Percentiles rank a stretch among this genome's conserved stretches.
phyloP scores from a whole-genome alignment of 805 yeast species.

The Wickerhamiella kurtzmanii region DNA sequence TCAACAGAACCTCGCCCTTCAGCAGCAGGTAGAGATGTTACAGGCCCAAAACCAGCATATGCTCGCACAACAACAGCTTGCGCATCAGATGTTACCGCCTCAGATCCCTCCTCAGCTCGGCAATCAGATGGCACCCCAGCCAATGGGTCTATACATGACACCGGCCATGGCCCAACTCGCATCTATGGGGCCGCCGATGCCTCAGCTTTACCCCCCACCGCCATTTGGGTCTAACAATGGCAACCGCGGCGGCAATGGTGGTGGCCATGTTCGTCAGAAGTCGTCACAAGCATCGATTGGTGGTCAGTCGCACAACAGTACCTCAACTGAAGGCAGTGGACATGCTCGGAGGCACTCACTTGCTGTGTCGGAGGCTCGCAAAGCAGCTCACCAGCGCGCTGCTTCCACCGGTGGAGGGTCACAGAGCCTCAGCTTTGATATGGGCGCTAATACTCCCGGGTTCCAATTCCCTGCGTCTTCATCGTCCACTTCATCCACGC shows the following conservation, averaged over 20 bases:
- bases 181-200: slow-evolving; percentile 1
- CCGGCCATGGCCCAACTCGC: neutral
- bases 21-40: slow-evolving; percentile 81
- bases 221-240: slow-evolving; percentile 6
- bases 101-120: slow-evolving; percentile 8
- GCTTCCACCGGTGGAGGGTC: slow-evolving; percentile 1
- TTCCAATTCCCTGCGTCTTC: slow-evolving; percentile 45
- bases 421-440: neutral
- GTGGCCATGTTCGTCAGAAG: neutral
- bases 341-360: slow-evolving; percentile 86
- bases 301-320: slow-evolving; percentile 1
- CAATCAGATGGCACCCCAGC: neutral
- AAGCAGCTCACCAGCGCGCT: slow-evolving; percentile 88
- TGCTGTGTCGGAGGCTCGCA: slow-evolving; percentile 83
- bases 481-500: neutral
- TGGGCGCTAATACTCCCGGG: neutral
- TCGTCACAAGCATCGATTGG: slow-evolving; percentile 1
- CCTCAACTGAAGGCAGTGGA: slow-evolving; percentile 32
- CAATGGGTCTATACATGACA: neutral
- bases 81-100: slow-evolving; percentile 20
- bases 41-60: slow-evolving; percentile 88
- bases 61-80: slow-evolving; percentile 46
- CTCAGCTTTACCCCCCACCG: slow-evolving; percentile 13
- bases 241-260: slow-evolving; percentile 6
- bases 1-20: slow-evolving; percentile 67